Evolutionary conservation across 1,284 basidiomycete genomes (phyloP).

Genomic region (Erythrobasidium hasegawianum): DNA sequence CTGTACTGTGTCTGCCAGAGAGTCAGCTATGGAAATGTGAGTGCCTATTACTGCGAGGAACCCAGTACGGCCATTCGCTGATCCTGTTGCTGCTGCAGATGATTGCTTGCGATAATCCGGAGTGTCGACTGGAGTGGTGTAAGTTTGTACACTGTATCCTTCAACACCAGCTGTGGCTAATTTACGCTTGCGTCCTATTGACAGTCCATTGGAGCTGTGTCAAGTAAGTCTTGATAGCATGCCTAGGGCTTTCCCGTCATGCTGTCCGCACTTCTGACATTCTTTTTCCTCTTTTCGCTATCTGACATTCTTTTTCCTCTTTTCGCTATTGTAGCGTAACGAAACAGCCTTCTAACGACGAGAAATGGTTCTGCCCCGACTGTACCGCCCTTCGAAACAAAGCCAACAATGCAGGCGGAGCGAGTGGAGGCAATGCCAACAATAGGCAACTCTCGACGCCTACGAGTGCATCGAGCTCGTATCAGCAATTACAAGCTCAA

Average conservation of each 20-base stretch:
- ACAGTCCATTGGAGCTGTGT: conserved; percentile 32
- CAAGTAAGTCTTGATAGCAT: neutral
- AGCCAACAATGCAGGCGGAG: neutral
- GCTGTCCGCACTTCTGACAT: no score
- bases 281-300: no score
- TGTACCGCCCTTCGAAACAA: neutral
- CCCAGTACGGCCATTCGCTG: no score
- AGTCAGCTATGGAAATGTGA: conserved; percentile 44
- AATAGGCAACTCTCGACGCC: conserved; percentile 20
- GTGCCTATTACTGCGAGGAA: no score
- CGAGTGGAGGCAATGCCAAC: neutral
- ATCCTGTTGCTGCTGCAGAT: conserved; percentile 36
- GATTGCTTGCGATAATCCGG: conserved; percentile 45
- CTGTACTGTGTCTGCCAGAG: conserved; percentile 46
- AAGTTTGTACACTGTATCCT: no score
- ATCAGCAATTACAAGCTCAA: conserved; percentile 30
- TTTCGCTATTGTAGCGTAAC: conserved; percentile 9
- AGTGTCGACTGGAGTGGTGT: conserved; percentile 44
- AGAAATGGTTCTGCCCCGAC: conserved; percentile 34
- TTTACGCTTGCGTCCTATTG: no score
- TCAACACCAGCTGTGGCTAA: no score
- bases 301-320: no score
- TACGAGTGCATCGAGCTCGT: conserved; percentile 11
- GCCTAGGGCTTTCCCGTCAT: no score
- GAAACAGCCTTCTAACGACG: conserved; percentile 26